Conservation (phyloP, 306 rosid genomes). For the Gastrolobium villosum region DNA sequence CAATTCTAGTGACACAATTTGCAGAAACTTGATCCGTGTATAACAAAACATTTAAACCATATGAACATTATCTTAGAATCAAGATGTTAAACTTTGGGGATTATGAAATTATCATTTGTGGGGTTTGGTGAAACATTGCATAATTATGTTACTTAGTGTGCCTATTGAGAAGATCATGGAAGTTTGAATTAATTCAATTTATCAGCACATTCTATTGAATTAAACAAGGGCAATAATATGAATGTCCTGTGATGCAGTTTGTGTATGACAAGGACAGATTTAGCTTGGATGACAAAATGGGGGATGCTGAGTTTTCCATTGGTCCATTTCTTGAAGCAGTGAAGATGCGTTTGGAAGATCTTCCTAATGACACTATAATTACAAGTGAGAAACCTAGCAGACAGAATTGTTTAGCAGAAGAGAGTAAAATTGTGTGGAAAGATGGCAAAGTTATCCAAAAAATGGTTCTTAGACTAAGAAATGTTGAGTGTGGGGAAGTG, state of each 20-base stretch:
- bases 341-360: slow-evolving; percentile 52
- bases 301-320: slow-evolving; percentile 79
- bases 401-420: slow-evolving; percentile 78
- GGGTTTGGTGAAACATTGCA: not conserved
- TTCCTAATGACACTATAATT: slow-evolving; percentile 63
- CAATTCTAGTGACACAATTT: too few relatives aligned
- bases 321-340: slow-evolving; percentile 60
- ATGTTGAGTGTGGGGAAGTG: slow-evolving; percentile 85
- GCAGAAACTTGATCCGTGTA: not conserved
- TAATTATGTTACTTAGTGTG: not conserved
- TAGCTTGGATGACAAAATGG: slow-evolving; percentile 85
- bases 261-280: slow-evolving; percentile 84
- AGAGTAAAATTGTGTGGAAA: slow-evolving; percentile 66
- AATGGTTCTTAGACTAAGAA: slow-evolving; percentile 74
- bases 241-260: slow-evolving; percentile 50
- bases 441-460: slow-evolving; percentile 67
- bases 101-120: not conserved
- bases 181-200: slow-evolving; percentile 3
- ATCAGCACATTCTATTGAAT: slow-evolving; percentile 4
- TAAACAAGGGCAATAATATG: not conserved
- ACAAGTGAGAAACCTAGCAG: slow-evolving; percentile 63
- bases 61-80: slow-evolving; percentile 8
- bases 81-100: slow-evolving; percentile 27
- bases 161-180: not conserved
- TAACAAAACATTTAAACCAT: slow-evolving; percentile 21